These are phyloP conservation scores for cucumber (Cucumis sativus) DNA, from an alignment of 306 rosid species.

Conservation along the genomic window Cucumber_9930_V3 NC_026657.2:33586001-33586500, in stretches of 20 bases:
- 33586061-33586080: neutral
- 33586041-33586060: neutral
- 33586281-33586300: conserved; percentile 72
- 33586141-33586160: conserved; percentile 92
- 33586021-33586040: neutral
- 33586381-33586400: conserved; percentile 83
- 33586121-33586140: conserved; percentile 82
- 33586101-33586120: conserved; percentile 69
- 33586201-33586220: conserved; percentile 92
- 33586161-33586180: conserved; percentile 96
- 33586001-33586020: neutral
- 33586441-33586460: conserved; percentile 93
- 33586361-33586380: conserved; percentile 5
- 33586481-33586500: conserved; percentile 95
- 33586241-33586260: conserved; percentile 95
- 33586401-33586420: conserved; percentile 97
- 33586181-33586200: conserved; percentile 68
- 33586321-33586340: neutral
- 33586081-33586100: conserved; percentile 51
- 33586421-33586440: conserved; percentile 83
- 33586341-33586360: neutral
- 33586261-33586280: conserved; percentile 90
- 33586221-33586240: conserved; percentile 98
- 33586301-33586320: neutral
- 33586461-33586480: conserved; percentile 97